These are phyloP conservation scores for Coix lacrymajobi DNA, from an alignment of 176 grass and related monocot species.

Conservation along the genomic window DNA sequence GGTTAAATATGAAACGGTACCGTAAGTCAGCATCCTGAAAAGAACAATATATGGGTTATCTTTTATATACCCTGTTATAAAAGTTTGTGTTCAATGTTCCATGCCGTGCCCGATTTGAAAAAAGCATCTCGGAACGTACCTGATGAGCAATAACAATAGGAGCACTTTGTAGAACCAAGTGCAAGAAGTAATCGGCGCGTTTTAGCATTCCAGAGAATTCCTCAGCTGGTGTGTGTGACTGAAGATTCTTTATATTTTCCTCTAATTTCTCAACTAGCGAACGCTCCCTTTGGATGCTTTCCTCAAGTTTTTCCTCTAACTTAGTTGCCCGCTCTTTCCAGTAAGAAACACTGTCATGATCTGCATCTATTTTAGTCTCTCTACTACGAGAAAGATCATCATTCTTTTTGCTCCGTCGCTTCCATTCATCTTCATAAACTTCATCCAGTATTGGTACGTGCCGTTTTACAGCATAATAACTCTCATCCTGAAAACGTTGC, in stretches of 20 bases:
- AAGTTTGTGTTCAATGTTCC: not conserved
- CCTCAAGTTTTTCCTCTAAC: slow-evolving; percentile 59
- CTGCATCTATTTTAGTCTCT: slow-evolving; percentile 66
- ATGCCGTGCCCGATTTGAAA: not conserved
- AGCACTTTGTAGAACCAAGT: slow-evolving; percentile 89
- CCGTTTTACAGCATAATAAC: slow-evolving; percentile 49
- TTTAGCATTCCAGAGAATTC: slow-evolving; percentile 78
- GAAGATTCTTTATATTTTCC: slow-evolving; percentile 59
- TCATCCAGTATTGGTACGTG: slow-evolving; percentile 80
- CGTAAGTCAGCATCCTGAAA: slow-evolving; percentile 80
- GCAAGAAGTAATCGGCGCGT: slow-evolving; percentile 94
- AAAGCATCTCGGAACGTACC: slow-evolving; percentile 28
- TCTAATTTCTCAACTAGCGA: slow-evolving; percentile 52
- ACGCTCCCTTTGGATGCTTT: slow-evolving; percentile 69
- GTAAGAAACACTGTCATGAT: slow-evolving; percentile 42
- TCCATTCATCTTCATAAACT: slow-evolving; percentile 68
- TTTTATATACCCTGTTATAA: not conserved
- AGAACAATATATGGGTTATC: slow-evolving; percentile 18
- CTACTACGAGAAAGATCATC: slow-evolving; percentile 41
- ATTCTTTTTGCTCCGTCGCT: slow-evolving; percentile 29
- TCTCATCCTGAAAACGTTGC: slow-evolving; percentile 61
- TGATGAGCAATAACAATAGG: slow-evolving; percentile 96
- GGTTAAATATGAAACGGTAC: slow-evolving; percentile 97
- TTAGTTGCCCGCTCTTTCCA: slow-evolving; percentile 62
- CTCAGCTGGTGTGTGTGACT: slow-evolving; percentile 65